These are phyloP conservation scores for Prunus armeniaca DNA, from an alignment of 306 rosid genomes.

Conservation along the genomic window DNA sequence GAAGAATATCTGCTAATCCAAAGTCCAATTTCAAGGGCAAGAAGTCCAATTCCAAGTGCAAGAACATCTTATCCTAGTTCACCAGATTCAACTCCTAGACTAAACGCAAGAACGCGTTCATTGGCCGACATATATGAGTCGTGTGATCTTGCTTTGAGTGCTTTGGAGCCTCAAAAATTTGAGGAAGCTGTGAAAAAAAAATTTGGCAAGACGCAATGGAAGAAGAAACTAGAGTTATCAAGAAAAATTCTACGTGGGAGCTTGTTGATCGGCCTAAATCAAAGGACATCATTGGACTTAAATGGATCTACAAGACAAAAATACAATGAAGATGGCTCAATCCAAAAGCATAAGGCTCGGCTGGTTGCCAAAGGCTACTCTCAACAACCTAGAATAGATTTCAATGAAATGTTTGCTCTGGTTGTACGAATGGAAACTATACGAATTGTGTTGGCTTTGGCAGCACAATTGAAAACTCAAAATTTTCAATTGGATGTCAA, in stretches of 20 bases:
- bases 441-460: neutral
- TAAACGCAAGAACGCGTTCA: no score
- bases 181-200: no score
- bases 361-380: neutral
- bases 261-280: neutral
- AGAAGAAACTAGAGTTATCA: no score
- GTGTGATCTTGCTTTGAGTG: no score
- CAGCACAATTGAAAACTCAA: neutral
- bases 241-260: neutral
- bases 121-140: no score
- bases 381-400: neutral
- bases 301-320: neutral
- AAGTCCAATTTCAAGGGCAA: no score
- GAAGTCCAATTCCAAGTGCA: no score
- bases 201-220: no score
- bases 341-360: neutral
- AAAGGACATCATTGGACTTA: neutral
- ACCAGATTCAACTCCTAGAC: no score
- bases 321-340: neutral
- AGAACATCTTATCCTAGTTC: no score
- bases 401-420: neutral
- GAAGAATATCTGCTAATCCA: no score
- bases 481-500: neutral
- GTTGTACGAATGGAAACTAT: neutral
- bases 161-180: no score